Evolutionary conservation across 345 rosid species (phyloP), one percentile per base, ranked within the genome.

Genomic region (Salix purpurea): DNA sequence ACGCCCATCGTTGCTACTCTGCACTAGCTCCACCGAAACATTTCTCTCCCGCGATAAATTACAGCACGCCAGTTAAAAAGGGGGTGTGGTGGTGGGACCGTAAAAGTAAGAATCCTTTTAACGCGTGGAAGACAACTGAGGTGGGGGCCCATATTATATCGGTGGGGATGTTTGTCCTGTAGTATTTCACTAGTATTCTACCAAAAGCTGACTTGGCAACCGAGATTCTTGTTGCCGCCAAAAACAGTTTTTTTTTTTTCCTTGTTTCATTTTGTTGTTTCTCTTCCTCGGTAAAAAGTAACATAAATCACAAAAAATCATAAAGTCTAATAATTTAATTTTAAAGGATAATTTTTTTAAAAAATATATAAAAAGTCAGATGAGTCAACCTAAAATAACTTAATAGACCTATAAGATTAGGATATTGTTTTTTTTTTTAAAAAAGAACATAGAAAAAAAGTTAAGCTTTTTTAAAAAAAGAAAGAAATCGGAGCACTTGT

Each of bases 51-150:
- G 7, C 0, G n/a, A 34, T 14, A n/a, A 76, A 74, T 21, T 6
- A 23, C 42, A 34, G 80, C 82, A 83, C 78, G 86, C 86, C 77
- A 74, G 70, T 56, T 42, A 23, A 12, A 24, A 73, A 73, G 42
- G 39, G 64, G 48, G 36, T 34, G 10, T 0, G 16, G 39, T 5
- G 56, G 80, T 78, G 82, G 84, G 76, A 14, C 40, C 68, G 32
- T 1, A 28, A 24, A 11, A n/a, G 23, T 11, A 10, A 8, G 19
- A 5, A 0, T 52, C 44, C 67, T 46, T 62, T 36, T 37, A 67
- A 60, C 69, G 84, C 84, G 80, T 81, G 80, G 71, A 81, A 72
- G 82, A 46, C 80, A 81, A 46, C 10, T 81, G 65, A 65, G 30
- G 71, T 58, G 69, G 80, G 79, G 54, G n/a, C 48, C 73, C 65